Evolutionary conservation across 108 stramenopile genomes (phyloP).

Genomic region (Mediolabrus comicus): DNA sequence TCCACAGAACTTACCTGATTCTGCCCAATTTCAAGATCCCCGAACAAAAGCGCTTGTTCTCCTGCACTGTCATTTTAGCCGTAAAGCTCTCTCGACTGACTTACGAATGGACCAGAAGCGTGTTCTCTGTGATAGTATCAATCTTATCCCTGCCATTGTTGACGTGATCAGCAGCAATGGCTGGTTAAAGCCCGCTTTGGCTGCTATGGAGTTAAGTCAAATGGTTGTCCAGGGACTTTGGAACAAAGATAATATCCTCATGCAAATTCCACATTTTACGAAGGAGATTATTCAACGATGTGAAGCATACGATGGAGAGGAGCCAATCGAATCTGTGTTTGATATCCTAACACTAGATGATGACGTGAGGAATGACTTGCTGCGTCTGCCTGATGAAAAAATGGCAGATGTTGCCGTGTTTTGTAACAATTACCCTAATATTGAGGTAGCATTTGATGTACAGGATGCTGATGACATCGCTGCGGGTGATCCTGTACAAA

Average conservation of each 20-base stretch:
- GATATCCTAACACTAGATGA: constrained; percentile 95
- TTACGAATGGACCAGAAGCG: constrained; percentile 79
- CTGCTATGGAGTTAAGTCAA: constrained; percentile 98
- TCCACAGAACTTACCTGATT: constrained; percentile 74
- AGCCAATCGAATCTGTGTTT: constrained; percentile 84
- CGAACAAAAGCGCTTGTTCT: constrained; percentile 93
- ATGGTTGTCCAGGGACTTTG: constrained; percentile 98
- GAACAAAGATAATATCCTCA: constrained; percentile 90
- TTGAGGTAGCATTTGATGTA: constrained; percentile 90
- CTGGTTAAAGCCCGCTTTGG: constrained; percentile 96
- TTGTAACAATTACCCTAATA: constrained; percentile 97
- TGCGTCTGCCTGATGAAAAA: constrained; percentile 86
- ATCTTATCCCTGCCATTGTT: constrained; percentile 93
- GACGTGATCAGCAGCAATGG: constrained; percentile 98
- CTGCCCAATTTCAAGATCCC: constrained; percentile 69
- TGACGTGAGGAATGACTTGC: constrained; percentile 87
- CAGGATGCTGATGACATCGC: constrained; percentile 84
- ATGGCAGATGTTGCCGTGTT: constrained; percentile 97
- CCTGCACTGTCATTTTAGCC: constrained; percentile 89
- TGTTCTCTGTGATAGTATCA: constrained; percentile 77
- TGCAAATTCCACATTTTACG: constrained; percentile 97
- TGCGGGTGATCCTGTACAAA: constrained; percentile 85
- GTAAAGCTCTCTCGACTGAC: constrained; percentile 79
- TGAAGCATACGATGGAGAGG: constrained; percentile 66
- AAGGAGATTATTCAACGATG: constrained; percentile 85